Evolutionary conservation across 768 basidiomycete species (phyloP), one percentile per base, ranked within the genome.

Genomic region (Xanthoconium stramineum): DNA sequence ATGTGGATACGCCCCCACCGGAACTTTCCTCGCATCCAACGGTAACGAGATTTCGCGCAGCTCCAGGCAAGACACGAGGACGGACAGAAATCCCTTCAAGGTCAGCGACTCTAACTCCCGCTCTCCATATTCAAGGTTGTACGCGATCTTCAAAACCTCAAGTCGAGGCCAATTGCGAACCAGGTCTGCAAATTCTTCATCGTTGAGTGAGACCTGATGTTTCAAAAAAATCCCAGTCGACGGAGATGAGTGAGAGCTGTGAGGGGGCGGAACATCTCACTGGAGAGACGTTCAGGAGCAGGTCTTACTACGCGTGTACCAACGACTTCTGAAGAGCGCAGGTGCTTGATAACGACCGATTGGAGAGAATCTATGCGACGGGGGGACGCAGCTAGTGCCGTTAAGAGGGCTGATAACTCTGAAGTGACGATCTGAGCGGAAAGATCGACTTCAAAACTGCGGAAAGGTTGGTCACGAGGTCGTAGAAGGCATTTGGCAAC

Each of bases 341-440:
- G 30, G 24, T 29, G 43, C 6, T 17, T 2, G 43, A 44, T 30
- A 28, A 29, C 15, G 35, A 56, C 12, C 1, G 50, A 56, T 38
- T n/a, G 46, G 29, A 56, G 58, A 7, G 52, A 58, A 46, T 17
- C 47, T n/a, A 15, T 10, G 17, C 52, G 57, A 20, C 32, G 56
- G n/a, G 52, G 53, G 30, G 57, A 49, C n/a, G n/a, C n/a, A 7
- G 24, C 36, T 20, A 29, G 12, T 32, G 33, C 15, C 6, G 32
- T 20, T 9, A 58, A 8, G 48, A 55, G 38, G 19, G 38, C 10
- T 20, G 33, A 47, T 42, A 58, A 14, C 28, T 50, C 53, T 33
- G 17, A 3, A 12, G 19, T 1, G 11, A 6, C 5, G 17, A 37
- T 15, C 19, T 1, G 5, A 12, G 15, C 6, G 2, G 3, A 17